phyloP scores from a whole-genome alignment of 2,329 filamentous ascomycete species.

The Fusarium sp. region DNA sequence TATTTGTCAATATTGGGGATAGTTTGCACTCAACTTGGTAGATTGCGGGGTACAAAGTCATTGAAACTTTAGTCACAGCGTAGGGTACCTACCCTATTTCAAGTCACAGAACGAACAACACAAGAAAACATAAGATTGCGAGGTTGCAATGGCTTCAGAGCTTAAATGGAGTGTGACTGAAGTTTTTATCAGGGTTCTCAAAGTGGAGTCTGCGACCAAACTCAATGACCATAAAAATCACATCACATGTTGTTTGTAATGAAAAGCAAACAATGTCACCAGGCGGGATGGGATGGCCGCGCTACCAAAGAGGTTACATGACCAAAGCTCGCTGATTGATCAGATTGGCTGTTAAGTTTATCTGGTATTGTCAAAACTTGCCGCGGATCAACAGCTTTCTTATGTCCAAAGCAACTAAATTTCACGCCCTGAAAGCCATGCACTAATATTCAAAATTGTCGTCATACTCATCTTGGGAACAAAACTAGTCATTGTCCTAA shows the following conservation, averaged over 20 bases:
- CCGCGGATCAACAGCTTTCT: no score
- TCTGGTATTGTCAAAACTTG: background rate
- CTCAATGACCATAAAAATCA: background rate
- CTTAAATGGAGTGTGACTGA: background rate
- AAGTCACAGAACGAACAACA: background rate
- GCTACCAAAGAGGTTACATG: background rate
- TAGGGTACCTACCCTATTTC: slow-evolving; percentile 7
- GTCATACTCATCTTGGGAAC: background rate
- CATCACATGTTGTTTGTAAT: background rate
- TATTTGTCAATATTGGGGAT: slow-evolving; percentile 2
- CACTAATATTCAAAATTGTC: accelerated
- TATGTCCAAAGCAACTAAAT: accelerated
- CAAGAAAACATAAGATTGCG: background rate
- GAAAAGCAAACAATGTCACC: accelerated
- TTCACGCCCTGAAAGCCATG: background rate
- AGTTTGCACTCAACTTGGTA: background rate
- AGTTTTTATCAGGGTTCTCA: background rate
- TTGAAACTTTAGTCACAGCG: slow-evolving; percentile 12
- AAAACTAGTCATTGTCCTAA: background rate
- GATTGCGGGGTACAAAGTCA: slow-evolving; percentile 3
- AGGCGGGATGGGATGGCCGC: background rate
- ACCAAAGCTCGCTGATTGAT: no score
- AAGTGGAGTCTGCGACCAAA: background rate
- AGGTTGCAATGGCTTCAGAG: background rate
- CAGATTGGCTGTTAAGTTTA: no score